Evolutionary conservation across 2,329 filamentous ascomycete species (phyloP).

Genomic region (Stemphylium vesicarium): DNA sequence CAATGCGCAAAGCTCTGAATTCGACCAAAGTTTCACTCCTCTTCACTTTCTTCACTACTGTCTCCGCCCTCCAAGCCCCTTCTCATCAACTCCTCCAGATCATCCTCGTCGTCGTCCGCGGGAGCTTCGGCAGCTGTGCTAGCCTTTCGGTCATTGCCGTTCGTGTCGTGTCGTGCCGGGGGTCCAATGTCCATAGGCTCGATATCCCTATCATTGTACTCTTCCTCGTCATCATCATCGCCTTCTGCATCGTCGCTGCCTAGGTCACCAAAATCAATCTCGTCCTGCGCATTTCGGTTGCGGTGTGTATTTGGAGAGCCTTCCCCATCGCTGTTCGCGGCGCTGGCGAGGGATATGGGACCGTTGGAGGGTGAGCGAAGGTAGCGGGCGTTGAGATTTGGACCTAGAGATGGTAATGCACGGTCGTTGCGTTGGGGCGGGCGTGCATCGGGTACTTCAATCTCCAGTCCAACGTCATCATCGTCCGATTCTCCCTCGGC

Average conservation of each 20-base stretch:
- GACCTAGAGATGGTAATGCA: constrained; percentile 34
- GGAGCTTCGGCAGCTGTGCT: constrained; percentile 12
- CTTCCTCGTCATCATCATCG: constrained; percentile 41
- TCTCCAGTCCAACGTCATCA: constrained; percentile 37
- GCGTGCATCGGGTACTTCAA: constrained; percentile 41
- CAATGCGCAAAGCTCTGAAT: neutral
- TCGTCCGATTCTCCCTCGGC: constrained; percentile 35
- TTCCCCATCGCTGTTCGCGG: constrained; percentile 46
- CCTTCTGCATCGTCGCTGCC: constrained; percentile 34
- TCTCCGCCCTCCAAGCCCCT: constrained; percentile 48
- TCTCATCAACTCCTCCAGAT: constrained; percentile 54
- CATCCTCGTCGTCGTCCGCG: constrained; percentile 46
- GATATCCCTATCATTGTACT: constrained; percentile 43
- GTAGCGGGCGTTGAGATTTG: constrained; percentile 34
- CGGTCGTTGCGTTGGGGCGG: constrained; percentile 23
- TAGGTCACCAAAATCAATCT: constrained; percentile 47
- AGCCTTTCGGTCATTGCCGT: constrained; percentile 16
- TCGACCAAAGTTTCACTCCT: constrained; percentile 38
- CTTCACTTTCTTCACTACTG: constrained; percentile 54
- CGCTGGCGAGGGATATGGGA: constrained; percentile 53
- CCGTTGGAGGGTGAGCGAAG: constrained; percentile 42
- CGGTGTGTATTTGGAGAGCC: constrained; percentile 36
- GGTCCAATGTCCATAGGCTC: constrained; percentile 43
- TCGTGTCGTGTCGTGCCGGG: constrained; percentile 27
- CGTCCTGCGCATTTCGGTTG: constrained; percentile 27